Conservation (phyloP, 1,139 yeast species). For the Suhomyces bokatorum region DNA sequence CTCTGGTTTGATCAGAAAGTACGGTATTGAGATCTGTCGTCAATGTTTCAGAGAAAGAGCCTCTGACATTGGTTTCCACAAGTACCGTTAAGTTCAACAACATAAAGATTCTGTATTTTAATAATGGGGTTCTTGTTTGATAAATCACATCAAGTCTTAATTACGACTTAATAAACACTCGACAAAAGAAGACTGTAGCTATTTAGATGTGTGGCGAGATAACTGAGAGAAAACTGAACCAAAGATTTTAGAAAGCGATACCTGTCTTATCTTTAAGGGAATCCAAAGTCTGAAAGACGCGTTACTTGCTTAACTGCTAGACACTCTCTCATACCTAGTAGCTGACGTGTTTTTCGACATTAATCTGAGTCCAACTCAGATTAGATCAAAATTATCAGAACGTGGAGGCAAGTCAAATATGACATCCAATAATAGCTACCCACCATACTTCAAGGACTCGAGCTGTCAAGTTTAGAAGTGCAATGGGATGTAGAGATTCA, state of each 20-base stretch:
- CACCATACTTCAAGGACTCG: neutral
- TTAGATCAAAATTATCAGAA: no score
- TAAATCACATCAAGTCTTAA: conserved; percentile 11
- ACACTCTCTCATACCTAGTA: no score
- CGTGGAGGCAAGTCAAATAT: neutral
- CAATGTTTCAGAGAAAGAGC: conserved; percentile 99
- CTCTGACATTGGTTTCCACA: conserved; percentile 97
- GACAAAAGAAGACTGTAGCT: conserved; percentile 6
- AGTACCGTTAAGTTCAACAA: conserved; percentile 75
- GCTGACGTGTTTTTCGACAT: no score
- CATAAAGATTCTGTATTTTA: conserved; percentile 12
- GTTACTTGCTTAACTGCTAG: no score
- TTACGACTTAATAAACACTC: conserved; percentile 12
- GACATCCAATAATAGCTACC: no score
- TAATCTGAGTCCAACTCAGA: no score
- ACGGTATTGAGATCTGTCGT: conserved; percentile 99
- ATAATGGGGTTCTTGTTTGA: conserved; percentile 13
- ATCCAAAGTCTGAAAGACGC: no score
- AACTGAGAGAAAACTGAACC: no score
- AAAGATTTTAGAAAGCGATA: no score
- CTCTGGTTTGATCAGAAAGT: conserved; percentile 99
- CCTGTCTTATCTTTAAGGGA: no score
- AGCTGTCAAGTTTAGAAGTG: neutral
- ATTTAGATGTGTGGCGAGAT: no score
- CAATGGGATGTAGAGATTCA: neutral